These are phyloP conservation scores for Achlya hypogyna DNA, from an alignment of 352 stramenopile species.

Conservation along the genomic window DNA sequence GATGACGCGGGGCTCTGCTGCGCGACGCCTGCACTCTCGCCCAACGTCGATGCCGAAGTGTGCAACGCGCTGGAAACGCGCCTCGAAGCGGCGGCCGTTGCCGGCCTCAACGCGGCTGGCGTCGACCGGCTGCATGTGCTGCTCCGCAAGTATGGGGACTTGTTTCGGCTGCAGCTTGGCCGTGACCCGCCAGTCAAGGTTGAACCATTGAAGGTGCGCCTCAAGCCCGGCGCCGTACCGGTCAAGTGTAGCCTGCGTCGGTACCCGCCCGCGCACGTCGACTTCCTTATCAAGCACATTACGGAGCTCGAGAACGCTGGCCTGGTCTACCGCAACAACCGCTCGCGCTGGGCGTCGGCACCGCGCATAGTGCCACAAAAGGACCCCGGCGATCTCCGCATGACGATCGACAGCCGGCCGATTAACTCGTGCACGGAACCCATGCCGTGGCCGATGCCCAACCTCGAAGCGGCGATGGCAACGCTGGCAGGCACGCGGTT, in stretches of 20 bases:
- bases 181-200: conserved; percentile 21
- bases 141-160: conserved; percentile 14
- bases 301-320: conserved; percentile 8
- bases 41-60: too few relatives aligned
- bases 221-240: conserved; percentile 19
- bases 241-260: conserved; percentile 16
- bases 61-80: too few relatives aligned
- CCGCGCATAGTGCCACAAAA: conserved; percentile 24
- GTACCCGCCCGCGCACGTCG: conserved; percentile 12
- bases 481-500: conserved; percentile 10
- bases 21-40: too few relatives aligned
- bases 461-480: conserved; percentile 17
- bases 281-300: conserved; percentile 17
- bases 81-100: too few relatives aligned
- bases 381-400: conserved; percentile 20
- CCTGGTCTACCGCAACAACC: conserved; percentile 19
- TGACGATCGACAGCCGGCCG: conserved; percentile 20
- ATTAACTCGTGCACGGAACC: conserved; percentile 23
- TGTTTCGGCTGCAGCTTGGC: conserved; percentile 18
- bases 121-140: too few relatives aligned
- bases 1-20: too few relatives aligned
- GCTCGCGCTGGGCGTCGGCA: conserved; percentile 17
- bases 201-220: conserved; percentile 20
- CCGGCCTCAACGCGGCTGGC: too few relatives aligned
- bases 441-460: conserved; percentile 25